These are phyloP conservation scores for Boletellus emodensis DNA, from an alignment of 768 basidiomycete species.

Conservation along the genomic window DNA sequence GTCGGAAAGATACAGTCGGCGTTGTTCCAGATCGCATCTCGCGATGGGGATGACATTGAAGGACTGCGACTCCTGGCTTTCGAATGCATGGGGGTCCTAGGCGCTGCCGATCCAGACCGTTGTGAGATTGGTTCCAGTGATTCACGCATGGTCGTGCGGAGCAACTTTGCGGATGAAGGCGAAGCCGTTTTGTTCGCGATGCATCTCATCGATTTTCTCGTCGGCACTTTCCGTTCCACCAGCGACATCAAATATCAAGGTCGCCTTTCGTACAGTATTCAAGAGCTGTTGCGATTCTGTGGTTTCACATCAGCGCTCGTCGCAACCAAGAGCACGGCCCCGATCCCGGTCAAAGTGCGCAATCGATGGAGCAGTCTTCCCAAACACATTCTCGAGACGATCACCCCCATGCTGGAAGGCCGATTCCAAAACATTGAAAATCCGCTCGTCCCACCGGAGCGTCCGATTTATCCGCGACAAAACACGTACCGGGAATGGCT, in stretches of 20 bases:
- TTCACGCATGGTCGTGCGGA: slow-evolving; percentile 64
- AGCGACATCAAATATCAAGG: slow-evolving; percentile 92
- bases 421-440: slow-evolving; percentile 54
- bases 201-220: slow-evolving; percentile 86
- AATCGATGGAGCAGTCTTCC: slow-evolving; percentile 77
- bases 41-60: slow-evolving; percentile 76
- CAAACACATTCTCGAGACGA: slow-evolving; percentile 79
- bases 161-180: slow-evolving; percentile 74
- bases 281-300: slow-evolving; percentile 85
- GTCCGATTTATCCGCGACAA: slow-evolving; percentile 76
- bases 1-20: slow-evolving; percentile 65
- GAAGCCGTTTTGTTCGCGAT: slow-evolving; percentile 79
- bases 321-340: slow-evolving; percentile 41
- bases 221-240: slow-evolving; percentile 86
- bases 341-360: slow-evolving; percentile 62
- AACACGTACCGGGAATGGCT: slow-evolving; percentile 96
- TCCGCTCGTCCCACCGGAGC: slow-evolving; percentile 36
- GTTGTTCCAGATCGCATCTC: slow-evolving; percentile 64
- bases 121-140: slow-evolving; percentile 63
- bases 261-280: slow-evolving; percentile 85
- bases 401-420: slow-evolving; percentile 77
- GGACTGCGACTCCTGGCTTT: slow-evolving; percentile 66
- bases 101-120: slow-evolving; percentile 93
- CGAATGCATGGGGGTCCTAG: slow-evolving; percentile 88
- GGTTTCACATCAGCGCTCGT: slow-evolving; percentile 79